Percentiles rank a stretch among this genome's conserved stretches.
These are phyloP conservation scores for Astrothelium subdiscretum DNA, from an alignment of 495 filamentous ascomycete genomes.

Conservation along the genomic window DNA sequence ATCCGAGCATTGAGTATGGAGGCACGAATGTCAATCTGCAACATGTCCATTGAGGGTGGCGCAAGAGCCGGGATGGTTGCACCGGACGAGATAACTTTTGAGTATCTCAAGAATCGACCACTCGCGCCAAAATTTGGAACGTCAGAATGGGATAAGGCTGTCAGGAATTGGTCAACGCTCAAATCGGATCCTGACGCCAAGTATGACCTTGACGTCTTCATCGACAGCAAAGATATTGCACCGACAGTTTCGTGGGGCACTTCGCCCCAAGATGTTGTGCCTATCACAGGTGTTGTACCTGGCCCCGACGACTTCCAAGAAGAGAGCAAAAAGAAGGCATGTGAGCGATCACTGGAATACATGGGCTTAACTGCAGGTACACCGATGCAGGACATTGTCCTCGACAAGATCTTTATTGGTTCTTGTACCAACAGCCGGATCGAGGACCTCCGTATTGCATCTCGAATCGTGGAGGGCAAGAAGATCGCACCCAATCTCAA, in stretches of 20 bases:
- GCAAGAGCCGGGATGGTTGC: slow-evolving; percentile 95
- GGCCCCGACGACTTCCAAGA: slow-evolving; percentile 76
- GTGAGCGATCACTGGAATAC: slow-evolving; percentile 77
- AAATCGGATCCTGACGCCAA: slow-evolving; percentile 73
- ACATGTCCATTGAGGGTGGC: slow-evolving; percentile 99
- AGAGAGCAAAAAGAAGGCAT: slow-evolving; percentile 63
- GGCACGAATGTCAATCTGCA: slow-evolving; percentile 97
- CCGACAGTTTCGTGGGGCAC: slow-evolving; percentile 97
- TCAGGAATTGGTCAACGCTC: slow-evolving; percentile 79
- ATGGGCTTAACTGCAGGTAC: slow-evolving; percentile 85
- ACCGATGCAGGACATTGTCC: slow-evolving; percentile 73
- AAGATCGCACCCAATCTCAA: slow-evolving; percentile 80
- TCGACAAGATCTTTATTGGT: slow-evolving; percentile 97
- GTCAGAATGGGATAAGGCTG: slow-evolving; percentile 80
- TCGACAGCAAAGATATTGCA: slow-evolving; percentile 83
- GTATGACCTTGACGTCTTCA: slow-evolving; percentile 76
- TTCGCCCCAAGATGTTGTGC: slow-evolving; percentile 87
- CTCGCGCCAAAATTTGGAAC: slow-evolving; percentile 75
- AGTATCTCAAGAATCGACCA: slow-evolving; percentile 84
- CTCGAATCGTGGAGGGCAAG: slow-evolving; percentile 71
- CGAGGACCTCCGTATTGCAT: slow-evolving; percentile 86
- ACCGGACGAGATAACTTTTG: slow-evolving; percentile 85
- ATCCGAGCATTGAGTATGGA: slow-evolving; percentile 89
- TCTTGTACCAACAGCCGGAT: slow-evolving; percentile 97
- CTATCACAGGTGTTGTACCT: slow-evolving; percentile 83